These are phyloP conservation scores for Beauveria pseudobassiana DNA, from an alignment of 2,329 filamentous ascomycete genomes.

Conservation along the genomic window DNA sequence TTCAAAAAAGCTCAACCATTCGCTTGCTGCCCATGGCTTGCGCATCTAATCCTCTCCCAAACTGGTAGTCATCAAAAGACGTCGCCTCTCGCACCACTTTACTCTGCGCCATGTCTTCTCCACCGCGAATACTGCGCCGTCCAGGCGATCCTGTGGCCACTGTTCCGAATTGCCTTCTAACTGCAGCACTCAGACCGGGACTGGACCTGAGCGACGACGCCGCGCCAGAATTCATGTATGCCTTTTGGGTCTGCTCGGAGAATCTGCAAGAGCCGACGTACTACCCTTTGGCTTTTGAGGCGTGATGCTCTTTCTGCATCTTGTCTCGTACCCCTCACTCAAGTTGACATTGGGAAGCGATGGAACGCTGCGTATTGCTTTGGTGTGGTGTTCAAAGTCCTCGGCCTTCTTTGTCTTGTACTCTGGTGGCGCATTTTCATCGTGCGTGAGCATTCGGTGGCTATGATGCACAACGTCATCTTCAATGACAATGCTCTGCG, in stretches of 20 bases:
- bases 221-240: slow-evolving; percentile 15
- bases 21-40: slow-evolving; percentile 37
- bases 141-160: slow-evolving; percentile 6
- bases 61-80: slow-evolving; percentile 9
- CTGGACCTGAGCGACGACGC: slow-evolving; percentile 23
- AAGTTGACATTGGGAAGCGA: slow-evolving; percentile 18
- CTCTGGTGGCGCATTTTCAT: slow-evolving; percentile 6
- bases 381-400: background rate
- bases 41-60: slow-evolving; percentile 19
- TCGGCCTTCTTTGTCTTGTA: background rate
- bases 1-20: slow-evolving; percentile 48
- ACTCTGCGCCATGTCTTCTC: background rate
- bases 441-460: background rate
- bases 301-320: background rate
- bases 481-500: slow-evolving; percentile 8
- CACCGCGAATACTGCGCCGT: slow-evolving; percentile 2
- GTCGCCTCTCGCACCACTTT: slow-evolving; percentile 8
- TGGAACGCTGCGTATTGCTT: slow-evolving; percentile 15
- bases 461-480: background rate
- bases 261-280: slow-evolving; percentile 11
- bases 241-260: background rate
- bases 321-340: background rate
- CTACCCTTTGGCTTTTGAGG: slow-evolving; percentile 5
- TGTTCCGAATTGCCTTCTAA: slow-evolving; percentile 14
- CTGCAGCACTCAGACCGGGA: slow-evolving; percentile 17